phyloP scores from a whole-genome alignment of 345 rosid species.

The Rhizophora mangle region DNA sequence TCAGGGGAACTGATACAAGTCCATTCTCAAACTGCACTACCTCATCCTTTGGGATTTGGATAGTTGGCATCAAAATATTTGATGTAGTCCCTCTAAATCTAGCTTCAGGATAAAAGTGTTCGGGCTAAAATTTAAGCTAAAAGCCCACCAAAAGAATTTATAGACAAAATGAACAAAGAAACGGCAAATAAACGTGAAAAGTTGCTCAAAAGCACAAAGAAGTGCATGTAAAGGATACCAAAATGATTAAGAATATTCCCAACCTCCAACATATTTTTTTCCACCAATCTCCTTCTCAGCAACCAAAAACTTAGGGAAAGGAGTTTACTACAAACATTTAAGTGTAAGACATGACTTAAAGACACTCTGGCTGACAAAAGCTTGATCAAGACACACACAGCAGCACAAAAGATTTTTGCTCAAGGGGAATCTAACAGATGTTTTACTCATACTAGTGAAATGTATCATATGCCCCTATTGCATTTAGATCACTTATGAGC shows the following conservation, averaged over 20 bases:
- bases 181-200: not conserved
- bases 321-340: not conserved
- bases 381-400: not conserved
- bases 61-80: not conserved
- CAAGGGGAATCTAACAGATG: not conserved
- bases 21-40: not conserved
- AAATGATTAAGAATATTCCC: not conserved
- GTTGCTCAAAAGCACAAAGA: not conserved
- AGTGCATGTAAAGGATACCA: not conserved
- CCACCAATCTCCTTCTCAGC: not conserved
- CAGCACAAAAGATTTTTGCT: not conserved
- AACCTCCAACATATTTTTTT: not conserved
- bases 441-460: not conserved
- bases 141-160: conserved; percentile 1
- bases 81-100: conserved; percentile 3
- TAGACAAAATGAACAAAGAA: conserved; percentile 11
- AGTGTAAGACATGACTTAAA: not conserved
- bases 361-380: not conserved
- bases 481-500: not conserved
- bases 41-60: not conserved
- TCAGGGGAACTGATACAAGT: conserved; percentile 10
- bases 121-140: conserved; percentile 3
- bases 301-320: not conserved
- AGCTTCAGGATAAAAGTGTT: not conserved
- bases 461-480: not conserved